These are phyloP conservation scores for Achaetomiella virescens DNA, from an alignment of 495 filamentous ascomycete genomes.

Conservation along the genomic window DNA sequence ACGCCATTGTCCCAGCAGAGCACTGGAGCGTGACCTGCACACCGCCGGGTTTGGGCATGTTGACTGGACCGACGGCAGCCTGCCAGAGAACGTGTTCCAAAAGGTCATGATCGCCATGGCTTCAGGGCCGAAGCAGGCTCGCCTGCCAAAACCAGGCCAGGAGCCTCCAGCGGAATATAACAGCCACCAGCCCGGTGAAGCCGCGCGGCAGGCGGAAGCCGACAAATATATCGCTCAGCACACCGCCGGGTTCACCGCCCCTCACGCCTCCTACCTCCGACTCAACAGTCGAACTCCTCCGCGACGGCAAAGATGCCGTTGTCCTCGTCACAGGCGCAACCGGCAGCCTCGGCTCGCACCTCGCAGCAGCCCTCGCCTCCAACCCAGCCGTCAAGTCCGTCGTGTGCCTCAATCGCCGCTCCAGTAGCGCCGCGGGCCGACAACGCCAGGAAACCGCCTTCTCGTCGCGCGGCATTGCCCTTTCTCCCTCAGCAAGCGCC, in stretches of 20 bases:
- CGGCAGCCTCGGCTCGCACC: constrained; percentile 45
- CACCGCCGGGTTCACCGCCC: no score
- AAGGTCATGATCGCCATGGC: constrained; percentile 24
- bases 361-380: constrained; percentile 35
- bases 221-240: no score
- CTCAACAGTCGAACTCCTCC: not conserved
- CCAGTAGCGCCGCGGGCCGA: not conserved
- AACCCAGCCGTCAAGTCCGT: constrained; percentile 30
- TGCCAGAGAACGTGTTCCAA: constrained; percentile 21
- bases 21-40: constrained; percentile 33
- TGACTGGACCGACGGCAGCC: constrained; percentile 22
- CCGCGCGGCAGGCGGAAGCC: no score
- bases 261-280: no score
- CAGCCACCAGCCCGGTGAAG: no score
- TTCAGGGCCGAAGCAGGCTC: not conserved
- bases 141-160: not conserved
- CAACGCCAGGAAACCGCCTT: constrained; percentile 4
- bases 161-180: no score
- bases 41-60: not conserved
- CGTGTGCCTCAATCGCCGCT: constrained; percentile 45
- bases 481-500: not conserved
- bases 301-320: not conserved
- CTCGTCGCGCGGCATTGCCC: not conserved
- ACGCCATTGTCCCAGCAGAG: not conserved
- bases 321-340: constrained; percentile 50